Evolutionary conservation across 495 filamentous ascomycete genomes (phyloP), one percentile per base, ranked within the genome.

Genomic region (Hypoxylon trugodes): DNA sequence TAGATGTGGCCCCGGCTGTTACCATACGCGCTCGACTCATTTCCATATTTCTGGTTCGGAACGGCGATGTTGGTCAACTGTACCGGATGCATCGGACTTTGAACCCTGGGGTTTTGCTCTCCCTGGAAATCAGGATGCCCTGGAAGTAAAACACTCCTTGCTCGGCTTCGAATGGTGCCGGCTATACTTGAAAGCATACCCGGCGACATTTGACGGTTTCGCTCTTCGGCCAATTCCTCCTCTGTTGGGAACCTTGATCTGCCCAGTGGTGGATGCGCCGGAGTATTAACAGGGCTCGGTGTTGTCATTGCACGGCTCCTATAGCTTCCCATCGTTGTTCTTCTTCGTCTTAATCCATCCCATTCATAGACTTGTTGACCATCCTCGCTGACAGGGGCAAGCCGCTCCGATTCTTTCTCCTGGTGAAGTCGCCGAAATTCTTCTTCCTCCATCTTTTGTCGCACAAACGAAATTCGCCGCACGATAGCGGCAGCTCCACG

Each of bases 401-500:
- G 83, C 19, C 77, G 79, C 67, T 96, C 92, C 55, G 81, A 77
- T 51, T 85, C 75, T 49, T 86, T 88, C 59, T 97, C 94, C 61
- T 94, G 87, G 59, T 88, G 86, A 55, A 96, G 82, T 37, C 90
- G 86, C 63, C 84, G 88, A 2, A 88, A 87, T 73, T 98, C 95
- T 30, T 92, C 87, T 21, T 85, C 79, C 67, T 97, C 92, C 78
- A 87, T 88, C 71, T 89, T 91, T 48, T 88, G 86, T 33, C 93
- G 83, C 1, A 89, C 82, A 28, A 82, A 80, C 9, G 92, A 97
- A 28, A 98, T 81, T 22, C 91, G 84, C 45, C 95, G 86, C 36
- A 98, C 84, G 59, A 98, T 93, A 28, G 93, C 92, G 3, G 91
- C 95, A 1, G 94, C 80, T 52, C 95, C 96, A 57, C 95, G 89